Base-by-base conservation (phyloP, 2,329 filamentous ascomycete species). In the Aspergillus proliferans region DNA sequence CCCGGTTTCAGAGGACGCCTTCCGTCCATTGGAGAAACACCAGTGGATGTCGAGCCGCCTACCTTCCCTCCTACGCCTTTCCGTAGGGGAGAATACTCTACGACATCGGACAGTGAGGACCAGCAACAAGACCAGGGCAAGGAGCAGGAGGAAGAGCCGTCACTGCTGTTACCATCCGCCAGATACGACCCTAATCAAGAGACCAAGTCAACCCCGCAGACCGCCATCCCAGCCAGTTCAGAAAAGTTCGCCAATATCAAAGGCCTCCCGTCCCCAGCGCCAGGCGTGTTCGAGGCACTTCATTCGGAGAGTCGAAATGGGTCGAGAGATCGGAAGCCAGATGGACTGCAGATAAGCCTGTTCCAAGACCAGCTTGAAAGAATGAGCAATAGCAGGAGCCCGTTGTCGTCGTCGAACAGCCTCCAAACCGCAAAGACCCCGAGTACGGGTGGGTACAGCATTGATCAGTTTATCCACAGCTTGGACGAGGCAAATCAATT, bases 401-500 rank as follows among this genome's bases (percentile, higher is more conserved):
- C 60, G 38, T 63, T 68, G 28, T 68, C 67, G 3, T 72, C 70
- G 1, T 58, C 65, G 14, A 62, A 70, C 38, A 73, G 82, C 47
- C 77, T 76, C 48, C 77, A 72, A 53, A 73, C 67, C 44, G 74
- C 66, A 36, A 71, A 76, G 47, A 84, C 81, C 58, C 72, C 80
- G 40, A 81, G 79, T 52, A 72, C 78, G 9, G 84, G 81, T 57
- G 79, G 77, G 38, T 80, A 83, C 53, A 88, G 82, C 55, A 79
- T 88, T 33, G 87, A 94, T 57, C 84, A 91, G 54, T 94, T 93
- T 63, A 91, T 95, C 55, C 88, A 84, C 69, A 93, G 88, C 63
- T 72, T 95, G 1, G 89, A 95, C 30, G 81, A 88, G 45, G 87
- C 88, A 8, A 83, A 83, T 49, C 79, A 82, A 51, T 82, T 84